These are phyloP conservation scores for Anthracocystis setariae DNA, from an alignment of 1,284 basidiomycete species.

Conservation along the genomic window DNA sequence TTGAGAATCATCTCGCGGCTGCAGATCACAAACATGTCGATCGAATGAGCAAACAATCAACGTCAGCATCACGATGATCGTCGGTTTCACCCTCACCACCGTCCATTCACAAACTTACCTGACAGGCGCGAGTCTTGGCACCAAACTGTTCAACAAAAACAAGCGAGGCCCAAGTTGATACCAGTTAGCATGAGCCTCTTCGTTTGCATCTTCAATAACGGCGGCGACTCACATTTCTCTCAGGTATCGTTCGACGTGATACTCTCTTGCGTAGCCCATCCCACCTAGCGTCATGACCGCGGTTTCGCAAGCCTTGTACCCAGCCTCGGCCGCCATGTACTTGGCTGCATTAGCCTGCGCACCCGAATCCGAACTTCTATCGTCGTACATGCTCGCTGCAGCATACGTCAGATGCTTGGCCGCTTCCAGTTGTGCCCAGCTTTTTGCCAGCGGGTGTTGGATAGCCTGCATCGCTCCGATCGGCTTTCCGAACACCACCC, in stretches of 20 bases:
- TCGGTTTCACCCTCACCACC: no score
- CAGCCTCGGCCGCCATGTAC: slow-evolving; percentile 65
- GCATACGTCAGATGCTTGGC: slow-evolving; percentile 61
- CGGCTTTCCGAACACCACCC: slow-evolving; percentile 63
- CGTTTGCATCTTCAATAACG: not conserved
- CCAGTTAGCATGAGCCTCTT: not conserved
- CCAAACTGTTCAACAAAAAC: slow-evolving; percentile 37
- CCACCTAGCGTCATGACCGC: slow-evolving; percentile 63
- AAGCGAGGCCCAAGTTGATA: not conserved
- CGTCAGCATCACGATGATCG: not conserved
- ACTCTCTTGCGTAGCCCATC: slow-evolving; percentile 66
- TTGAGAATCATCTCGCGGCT: slow-evolving; percentile 66
- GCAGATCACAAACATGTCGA: not conserved
- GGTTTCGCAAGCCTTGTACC: slow-evolving; percentile 55
- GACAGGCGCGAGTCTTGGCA: slow-evolving; percentile 62
- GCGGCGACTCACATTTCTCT: slow-evolving; percentile 45
- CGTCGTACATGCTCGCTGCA: slow-evolving; percentile 62
- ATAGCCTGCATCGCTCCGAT: slow-evolving; percentile 67
- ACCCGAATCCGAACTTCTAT: slow-evolving; percentile 50
- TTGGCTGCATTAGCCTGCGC: slow-evolving; percentile 67
- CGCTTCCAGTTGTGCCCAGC: slow-evolving; percentile 66
- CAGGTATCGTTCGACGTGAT: slow-evolving; percentile 53
- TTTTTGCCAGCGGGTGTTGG: slow-evolving; percentile 64
- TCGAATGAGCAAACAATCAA: not conserved
- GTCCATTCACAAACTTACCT: slow-evolving; percentile 29